Conservation (phyloP, 148 eudicot genomes). For the Rhododendron kiyosumense region DNA sequence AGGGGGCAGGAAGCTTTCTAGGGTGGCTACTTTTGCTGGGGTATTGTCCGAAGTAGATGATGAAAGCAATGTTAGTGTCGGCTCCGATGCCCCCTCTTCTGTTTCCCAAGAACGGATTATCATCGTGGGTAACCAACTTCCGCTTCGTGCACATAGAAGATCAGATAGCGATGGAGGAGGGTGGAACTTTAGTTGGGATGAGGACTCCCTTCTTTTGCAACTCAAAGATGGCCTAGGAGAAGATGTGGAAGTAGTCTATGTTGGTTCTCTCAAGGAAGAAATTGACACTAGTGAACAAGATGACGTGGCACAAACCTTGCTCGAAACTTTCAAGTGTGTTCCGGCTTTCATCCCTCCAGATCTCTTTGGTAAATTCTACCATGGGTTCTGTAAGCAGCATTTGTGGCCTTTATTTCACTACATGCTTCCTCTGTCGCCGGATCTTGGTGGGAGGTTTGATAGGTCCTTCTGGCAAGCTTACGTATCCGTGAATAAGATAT, state of each 20-base stretch:
- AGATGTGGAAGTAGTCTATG: conserved; percentile 65
- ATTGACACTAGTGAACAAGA: conserved; percentile 63
- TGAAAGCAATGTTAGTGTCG: conserved; percentile 30
- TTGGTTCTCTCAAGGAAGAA: conserved; percentile 70
- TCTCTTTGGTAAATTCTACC: conserved; percentile 63
- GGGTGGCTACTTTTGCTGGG: conserved; percentile 70
- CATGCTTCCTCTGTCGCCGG: conserved; percentile 83
- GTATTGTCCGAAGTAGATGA: conserved; percentile 73
- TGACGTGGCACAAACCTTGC: conserved; percentile 65
- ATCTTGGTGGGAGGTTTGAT: conserved; percentile 79
- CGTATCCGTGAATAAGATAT: conserved; percentile 75
- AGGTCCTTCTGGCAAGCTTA: conserved; percentile 77
- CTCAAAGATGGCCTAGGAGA: conserved; percentile 75
- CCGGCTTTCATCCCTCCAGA: conserved; percentile 85
- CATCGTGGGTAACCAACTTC: conserved; percentile 84
- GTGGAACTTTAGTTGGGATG: conserved; percentile 83
- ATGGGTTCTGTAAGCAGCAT: conserved; percentile 80
- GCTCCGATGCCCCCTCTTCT: conserved; percentile 74
- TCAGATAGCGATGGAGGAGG: conserved; percentile 40
- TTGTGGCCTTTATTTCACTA: conserved; percentile 88
- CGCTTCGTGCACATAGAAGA: conserved; percentile 49
- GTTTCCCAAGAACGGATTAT: conserved; percentile 61
- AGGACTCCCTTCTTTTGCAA: conserved; percentile 83
- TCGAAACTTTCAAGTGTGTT: conserved; percentile 71
- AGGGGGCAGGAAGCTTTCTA: conserved; percentile 48